Evolutionary conservation across 495 filamentous ascomycete genomes (phyloP), one percentile per base, ranked within the genome.

Genomic region (Cercophora samala): DNA sequence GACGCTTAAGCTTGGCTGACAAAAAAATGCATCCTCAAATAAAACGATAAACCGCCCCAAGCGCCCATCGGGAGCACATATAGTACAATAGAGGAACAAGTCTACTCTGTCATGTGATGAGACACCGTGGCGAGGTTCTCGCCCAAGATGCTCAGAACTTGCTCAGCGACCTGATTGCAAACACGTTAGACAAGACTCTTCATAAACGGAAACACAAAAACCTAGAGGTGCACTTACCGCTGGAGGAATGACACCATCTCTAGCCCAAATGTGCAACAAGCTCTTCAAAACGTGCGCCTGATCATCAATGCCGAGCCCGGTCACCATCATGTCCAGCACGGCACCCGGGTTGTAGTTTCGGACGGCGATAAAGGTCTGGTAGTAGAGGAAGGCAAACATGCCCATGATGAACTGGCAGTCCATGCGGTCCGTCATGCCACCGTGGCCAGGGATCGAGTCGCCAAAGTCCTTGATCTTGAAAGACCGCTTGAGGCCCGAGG

Each of bases 391-490:
- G 15, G 96, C 87, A 72, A 99, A 98, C 82, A 97, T 92, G 11
- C 96, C 96, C 96, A 99, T 99, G 81, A 97, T 98, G 81, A 97
- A 97, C 75, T 99, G 96, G 80, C 96, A 99, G 73, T 99, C 96
- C 96, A 99, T 98, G 24, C 96, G 89, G 77, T 99, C 96, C 6
- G 96, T 99, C 78, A 99, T 98, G 69, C 96, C 96, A 60, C 96
- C 96, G 72, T 99, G 96, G 51, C 96, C 96, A 2, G 96, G 96
- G 70, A 99, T 98, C 21, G 91, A 92, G 75, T 99, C 92, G 73
- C 96, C 96, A 77, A 99, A 99, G 80, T 99, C 96, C 82, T 99
- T 99, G 81, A 99, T 95, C 81, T 98, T 97, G 85, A 99, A 99
- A 9, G 95, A 96, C 11, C 96, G 91, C 85, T 99, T 99, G 70